Evolutionary conservation across 192 early-diverging fungal species (phyloP), one percentile per base, ranked within the genome.

Genomic region (Gryganskiella cystojenkinii): DNA sequence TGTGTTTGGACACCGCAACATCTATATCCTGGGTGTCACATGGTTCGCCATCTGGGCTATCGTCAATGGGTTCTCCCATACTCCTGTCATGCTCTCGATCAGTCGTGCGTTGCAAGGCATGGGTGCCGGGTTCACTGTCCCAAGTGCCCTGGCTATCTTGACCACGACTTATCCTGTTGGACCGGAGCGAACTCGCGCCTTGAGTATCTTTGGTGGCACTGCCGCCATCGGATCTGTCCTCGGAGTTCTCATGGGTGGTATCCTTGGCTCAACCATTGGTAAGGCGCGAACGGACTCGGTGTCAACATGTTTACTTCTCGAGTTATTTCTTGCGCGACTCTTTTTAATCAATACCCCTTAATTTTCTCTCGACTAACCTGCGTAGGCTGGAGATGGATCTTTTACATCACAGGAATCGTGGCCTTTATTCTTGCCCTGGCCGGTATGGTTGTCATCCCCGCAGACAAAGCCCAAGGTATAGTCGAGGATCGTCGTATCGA

Each of bases 121-220:
- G 33, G 69, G 46, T 17, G 69, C 69, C 22, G 69, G 58, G 2
- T 71, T 59, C 57, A 71, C 69, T 25, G 46, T 71, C n/a, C 69
- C 69, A 3, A 71, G 61, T 56, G 69, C 59, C 31, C 49, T 71
- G 6, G 69, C 69, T 17, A 47, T 71, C 30, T 15, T 71, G 3
- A 54, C 69, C 13, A 61, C 59, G 14, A 71, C 58, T 28, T 71
- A 43, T 24, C 42, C 53, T 20, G 51, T 61, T 60, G 59, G 61
- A 4, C 50, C 45, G 25, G 59, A 57, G 27, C 35, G 57, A 2
- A 71, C 52, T 14, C 30, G 52, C 42, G 69, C 69, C 6, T 52
- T 71, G 22, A 49, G 58, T 30, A 27, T 52, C 14, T 71, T 62
- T 46, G 69, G 59, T 3, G 69, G 69, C 1, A 61, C 69, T 20